phyloP scores from a whole-genome alignment of 2,329 filamentous ascomycete species.

The Rachicladosporium sp. region DNA sequence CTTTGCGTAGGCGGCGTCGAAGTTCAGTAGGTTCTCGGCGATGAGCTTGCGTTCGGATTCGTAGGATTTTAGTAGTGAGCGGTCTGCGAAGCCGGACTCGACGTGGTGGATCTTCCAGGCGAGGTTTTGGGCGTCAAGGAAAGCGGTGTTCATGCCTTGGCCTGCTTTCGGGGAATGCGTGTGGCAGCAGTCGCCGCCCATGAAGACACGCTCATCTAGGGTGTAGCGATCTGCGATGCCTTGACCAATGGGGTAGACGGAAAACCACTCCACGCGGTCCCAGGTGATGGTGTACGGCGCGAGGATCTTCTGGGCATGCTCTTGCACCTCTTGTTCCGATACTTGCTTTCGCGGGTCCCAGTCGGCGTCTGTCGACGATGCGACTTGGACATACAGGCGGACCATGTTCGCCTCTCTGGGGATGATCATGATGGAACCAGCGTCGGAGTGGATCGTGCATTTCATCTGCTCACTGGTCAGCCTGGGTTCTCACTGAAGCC shows the following conservation, averaged over 20 bases:
- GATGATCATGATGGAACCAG: constrained; percentile 53
- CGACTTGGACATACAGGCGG: constrained; percentile 47
- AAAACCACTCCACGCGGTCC: constrained; percentile 55
- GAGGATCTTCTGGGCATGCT: constrained; percentile 45
- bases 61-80: constrained; percentile 69
- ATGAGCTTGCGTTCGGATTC: constrained; percentile 75
- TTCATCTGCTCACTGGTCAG: constrained; percentile 39
- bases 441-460: constrained; percentile 55
- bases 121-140: constrained; percentile 63
- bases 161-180: constrained; percentile 52
- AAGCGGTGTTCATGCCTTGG: constrained; percentile 52
- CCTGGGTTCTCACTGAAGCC: not conserved
- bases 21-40: constrained; percentile 71
- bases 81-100: constrained; percentile 66
- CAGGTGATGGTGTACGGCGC: constrained; percentile 49
- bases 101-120: constrained; percentile 95
- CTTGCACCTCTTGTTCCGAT: constrained; percentile 47
- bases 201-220: constrained; percentile 52
- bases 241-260: constrained; percentile 54
- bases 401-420: constrained; percentile 43
- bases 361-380: constrained; percentile 48
- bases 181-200: constrained; percentile 54
- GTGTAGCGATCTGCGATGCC: constrained; percentile 54
- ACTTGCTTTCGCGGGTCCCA: constrained; percentile 50
- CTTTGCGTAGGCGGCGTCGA: constrained; percentile 81